Evolutionary conservation across 2,329 filamentous ascomycete species (phyloP), one percentile per base, ranked within the genome.

Genomic region (Akanthomyces lecanii): DNA sequence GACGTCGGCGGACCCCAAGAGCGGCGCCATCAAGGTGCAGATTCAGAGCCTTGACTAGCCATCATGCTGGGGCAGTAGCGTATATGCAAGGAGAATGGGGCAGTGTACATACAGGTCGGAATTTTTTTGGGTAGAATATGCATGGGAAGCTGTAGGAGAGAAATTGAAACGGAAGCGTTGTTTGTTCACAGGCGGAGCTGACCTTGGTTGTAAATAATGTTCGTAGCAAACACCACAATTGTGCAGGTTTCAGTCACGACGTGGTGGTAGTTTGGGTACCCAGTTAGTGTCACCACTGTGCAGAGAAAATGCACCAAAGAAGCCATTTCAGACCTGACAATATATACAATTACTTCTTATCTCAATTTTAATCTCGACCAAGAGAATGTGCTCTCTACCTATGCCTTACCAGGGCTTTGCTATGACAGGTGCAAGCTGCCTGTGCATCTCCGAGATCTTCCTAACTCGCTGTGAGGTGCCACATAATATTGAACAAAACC

Each of bases 21-120:
- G 90, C 58, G 93, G 94, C 7, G 92, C 93, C n/a, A 97, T 98
- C 78, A 98, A 98, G 83, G 93, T 97, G 65, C 90, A 92, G 83
- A 97, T 97, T 72, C 91, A 93, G 81, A 92, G 85, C 71, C 67
- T 84, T 67, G 83, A 85, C 11, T 84, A 77, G 65, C 54, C 12
- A 28, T 40, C 38, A 16, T 50, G 23, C 18, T 4, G 11, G 12
- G 47, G 23, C 5, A 14, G 16, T 3, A 11, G 33, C 5, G 11
- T 4, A 18, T 23, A 10, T n/a, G 8, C 6, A 30, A 16, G 44
- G 21, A 11, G 33, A 12, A 14, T 36, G 16, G 33, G 25, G 12
- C 4, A 4, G 18, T 7, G 42, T n/a, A 28, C 28, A 50, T 50
- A 50, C 14, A 30, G 12, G 28, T 16, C 18, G 21, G 11, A 38